phyloP scores from a whole-genome alignment of 108 stramenopile species.

The Halocafeteria seosinensis region DNA sequence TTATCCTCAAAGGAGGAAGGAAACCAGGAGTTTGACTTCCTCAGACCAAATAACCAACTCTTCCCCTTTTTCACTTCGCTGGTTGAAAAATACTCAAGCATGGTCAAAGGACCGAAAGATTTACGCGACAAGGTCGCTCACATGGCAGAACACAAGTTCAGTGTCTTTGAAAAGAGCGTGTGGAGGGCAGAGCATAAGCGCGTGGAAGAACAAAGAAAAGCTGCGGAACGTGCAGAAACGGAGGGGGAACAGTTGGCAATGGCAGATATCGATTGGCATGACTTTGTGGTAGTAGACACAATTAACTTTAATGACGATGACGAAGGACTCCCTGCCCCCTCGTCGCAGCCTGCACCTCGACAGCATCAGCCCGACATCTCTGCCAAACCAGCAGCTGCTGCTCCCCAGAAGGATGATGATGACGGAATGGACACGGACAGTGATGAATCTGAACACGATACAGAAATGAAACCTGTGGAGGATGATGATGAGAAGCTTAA shows the following conservation, averaged over 20 bases:
- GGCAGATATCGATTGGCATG: slow-evolving; percentile 79
- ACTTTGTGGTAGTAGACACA: slow-evolving; percentile 92
- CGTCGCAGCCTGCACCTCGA: background rate
- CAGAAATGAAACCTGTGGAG: slow-evolving; percentile 34
- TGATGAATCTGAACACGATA: slow-evolving; percentile 12
- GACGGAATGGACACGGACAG: slow-evolving; percentile 21
- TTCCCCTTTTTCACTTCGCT: slow-evolving; percentile 84
- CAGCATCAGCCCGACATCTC: slow-evolving; percentile 10
- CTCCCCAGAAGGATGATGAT: slow-evolving; percentile 15
- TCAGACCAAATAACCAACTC: slow-evolving; percentile 70
- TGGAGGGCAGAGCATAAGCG: slow-evolving; percentile 47
- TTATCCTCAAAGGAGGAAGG: slow-evolving; percentile 58
- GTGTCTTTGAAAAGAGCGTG: slow-evolving; percentile 36
- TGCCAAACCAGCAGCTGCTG: slow-evolving; percentile 51
- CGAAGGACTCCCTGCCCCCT: slow-evolving; percentile 23
- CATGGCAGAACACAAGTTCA: background rate
- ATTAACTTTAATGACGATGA: slow-evolving; percentile 75
- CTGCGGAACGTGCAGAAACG: slow-evolving; percentile 40
- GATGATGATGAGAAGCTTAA: slow-evolving; percentile 50
- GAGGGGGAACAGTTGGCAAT: slow-evolving; percentile 32
- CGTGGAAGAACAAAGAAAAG: slow-evolving; percentile 46
- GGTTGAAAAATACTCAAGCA: slow-evolving; percentile 71
- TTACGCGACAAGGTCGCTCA: slow-evolving; percentile 2
- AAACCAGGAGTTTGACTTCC: slow-evolving; percentile 72
- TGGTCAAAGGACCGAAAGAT: slow-evolving; percentile 36